Conservation (phyloP, 768 basidiomycete species). For the Kondoa subrosea region DNA sequence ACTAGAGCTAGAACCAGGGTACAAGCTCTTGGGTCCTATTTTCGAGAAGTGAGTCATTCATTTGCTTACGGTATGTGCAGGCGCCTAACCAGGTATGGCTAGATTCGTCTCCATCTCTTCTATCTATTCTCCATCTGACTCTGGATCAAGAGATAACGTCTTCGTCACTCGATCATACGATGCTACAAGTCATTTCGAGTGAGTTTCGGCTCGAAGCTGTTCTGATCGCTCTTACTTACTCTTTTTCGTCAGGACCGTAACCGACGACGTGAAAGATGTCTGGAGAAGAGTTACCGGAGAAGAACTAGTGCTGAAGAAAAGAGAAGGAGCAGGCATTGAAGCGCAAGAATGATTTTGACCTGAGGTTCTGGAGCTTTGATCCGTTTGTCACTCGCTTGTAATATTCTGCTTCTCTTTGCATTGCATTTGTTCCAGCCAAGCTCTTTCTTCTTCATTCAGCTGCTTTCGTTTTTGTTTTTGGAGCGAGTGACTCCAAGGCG, state of each 20-base stretch:
- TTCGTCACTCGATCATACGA: slow-evolving; percentile 97
- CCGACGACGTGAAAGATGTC: slow-evolving; percentile 89
- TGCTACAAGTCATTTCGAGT: slow-evolving; percentile 97
- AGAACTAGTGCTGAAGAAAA: slow-evolving; percentile 71
- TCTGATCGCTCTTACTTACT: neutral
- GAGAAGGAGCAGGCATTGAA: slow-evolving; percentile 28
- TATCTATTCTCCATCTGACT: slow-evolving; percentile 70
- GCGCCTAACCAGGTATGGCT: slow-evolving; percentile 8
- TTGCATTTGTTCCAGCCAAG: neutral
- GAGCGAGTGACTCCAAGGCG: neutral
- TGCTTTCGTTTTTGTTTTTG: neutral
- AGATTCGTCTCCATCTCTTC: slow-evolving; percentile 84
- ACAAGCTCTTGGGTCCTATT: slow-evolving; percentile 77
- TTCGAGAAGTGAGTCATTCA: slow-evolving; percentile 63
- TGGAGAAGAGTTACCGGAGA: slow-evolving; percentile 72
- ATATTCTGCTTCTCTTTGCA: neutral
- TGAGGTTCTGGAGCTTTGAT: neutral
- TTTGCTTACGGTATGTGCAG: neutral
- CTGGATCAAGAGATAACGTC: slow-evolving; percentile 70
- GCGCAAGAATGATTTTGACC: neutral
- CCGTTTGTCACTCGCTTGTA: neutral
- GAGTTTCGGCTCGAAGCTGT: slow-evolving; percentile 28
- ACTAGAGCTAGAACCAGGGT: slow-evolving; percentile 75
- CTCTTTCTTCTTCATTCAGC: neutral
- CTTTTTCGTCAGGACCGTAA: slow-evolving; percentile 40